phyloP scores from a whole-genome alignment of 805 yeast species.

The Alloascoidea africana region DNA sequence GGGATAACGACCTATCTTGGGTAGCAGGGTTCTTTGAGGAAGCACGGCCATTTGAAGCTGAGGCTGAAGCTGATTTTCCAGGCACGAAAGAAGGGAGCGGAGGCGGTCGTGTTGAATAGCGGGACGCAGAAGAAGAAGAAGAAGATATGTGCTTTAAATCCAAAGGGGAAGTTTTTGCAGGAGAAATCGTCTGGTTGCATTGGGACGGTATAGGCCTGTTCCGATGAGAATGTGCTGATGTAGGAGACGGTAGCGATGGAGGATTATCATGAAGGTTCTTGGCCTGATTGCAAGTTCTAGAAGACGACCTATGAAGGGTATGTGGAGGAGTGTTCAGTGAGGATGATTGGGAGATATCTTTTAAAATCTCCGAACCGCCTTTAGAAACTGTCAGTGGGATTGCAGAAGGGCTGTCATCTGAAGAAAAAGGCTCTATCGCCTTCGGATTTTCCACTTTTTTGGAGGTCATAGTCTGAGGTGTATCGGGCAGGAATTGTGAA shows the following conservation, averaged over 20 bases:
- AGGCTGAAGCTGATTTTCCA: constrained; percentile 1
- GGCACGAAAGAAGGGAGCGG: constrained; percentile 2
- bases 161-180: not conserved
- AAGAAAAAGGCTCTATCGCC: constrained; percentile 1
- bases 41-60: not conserved
- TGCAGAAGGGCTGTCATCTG: constrained; percentile 4
- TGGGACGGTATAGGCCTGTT: not conserved
- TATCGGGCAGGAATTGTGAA: constrained; percentile 3
- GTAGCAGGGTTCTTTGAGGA: not conserved
- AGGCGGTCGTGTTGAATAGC: constrained; percentile 2
- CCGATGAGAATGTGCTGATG: not conserved
- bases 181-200: not conserved
- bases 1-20: not conserved
- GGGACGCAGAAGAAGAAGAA: constrained; percentile 10
- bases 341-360: constrained; percentile 1
- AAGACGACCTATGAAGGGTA: too few relatives aligned
- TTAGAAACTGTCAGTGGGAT: constrained; percentile 1
- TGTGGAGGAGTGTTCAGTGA: not conserved
- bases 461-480: constrained; percentile 4
- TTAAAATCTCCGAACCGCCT: constrained; percentile 7
- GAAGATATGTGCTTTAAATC: not conserved
- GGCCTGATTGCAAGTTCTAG: too few relatives aligned
- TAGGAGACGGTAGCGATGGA: too few relatives aligned
- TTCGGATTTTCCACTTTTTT: constrained; percentile 4
- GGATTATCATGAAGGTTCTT: too few relatives aligned